These are phyloP conservation scores for Tolypocladium tropicale DNA, from an alignment of 2,329 filamentous ascomycete genomes.

Conservation along the genomic window DNA sequence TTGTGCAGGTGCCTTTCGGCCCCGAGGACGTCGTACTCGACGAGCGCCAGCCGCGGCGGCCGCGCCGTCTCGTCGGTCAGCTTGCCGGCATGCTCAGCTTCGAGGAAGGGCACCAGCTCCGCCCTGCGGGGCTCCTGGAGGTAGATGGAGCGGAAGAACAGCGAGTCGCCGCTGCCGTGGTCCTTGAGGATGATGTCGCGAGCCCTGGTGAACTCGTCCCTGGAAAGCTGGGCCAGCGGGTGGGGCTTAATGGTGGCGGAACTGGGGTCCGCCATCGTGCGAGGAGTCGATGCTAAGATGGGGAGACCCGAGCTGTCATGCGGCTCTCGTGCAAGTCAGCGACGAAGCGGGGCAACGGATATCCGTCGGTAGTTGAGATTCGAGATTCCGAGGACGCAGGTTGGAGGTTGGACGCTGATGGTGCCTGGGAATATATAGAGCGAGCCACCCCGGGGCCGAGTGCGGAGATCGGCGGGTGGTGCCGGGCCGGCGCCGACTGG, in stretches of 20 bases:
- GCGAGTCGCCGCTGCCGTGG: constrained; percentile 9
- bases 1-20: constrained; percentile 20
- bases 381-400: no score
- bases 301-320: not conserved
- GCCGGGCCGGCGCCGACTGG: not conserved
- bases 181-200: constrained; percentile 32
- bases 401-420: not conserved
- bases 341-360: not conserved
- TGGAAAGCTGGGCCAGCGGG: constrained; percentile 38
- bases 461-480: not conserved
- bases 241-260: constrained; percentile 12
- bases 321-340: not conserved
- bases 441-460: not conserved
- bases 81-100: constrained; percentile 47
- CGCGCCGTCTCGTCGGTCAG: constrained; percentile 30
- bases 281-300: not conserved
- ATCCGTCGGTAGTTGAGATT: not conserved
- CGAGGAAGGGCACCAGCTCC: constrained; percentile 47
- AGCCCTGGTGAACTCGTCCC: constrained; percentile 37
- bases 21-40: constrained; percentile 32
- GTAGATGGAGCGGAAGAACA: constrained; percentile 48
- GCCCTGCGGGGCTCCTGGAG: constrained; percentile 52
- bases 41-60: constrained; percentile 34
- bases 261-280: not conserved
- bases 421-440: not conserved